Evolutionary conservation across 2,329 filamentous ascomycete genomes (phyloP).

Genomic region (Xylaria sp.): DNA sequence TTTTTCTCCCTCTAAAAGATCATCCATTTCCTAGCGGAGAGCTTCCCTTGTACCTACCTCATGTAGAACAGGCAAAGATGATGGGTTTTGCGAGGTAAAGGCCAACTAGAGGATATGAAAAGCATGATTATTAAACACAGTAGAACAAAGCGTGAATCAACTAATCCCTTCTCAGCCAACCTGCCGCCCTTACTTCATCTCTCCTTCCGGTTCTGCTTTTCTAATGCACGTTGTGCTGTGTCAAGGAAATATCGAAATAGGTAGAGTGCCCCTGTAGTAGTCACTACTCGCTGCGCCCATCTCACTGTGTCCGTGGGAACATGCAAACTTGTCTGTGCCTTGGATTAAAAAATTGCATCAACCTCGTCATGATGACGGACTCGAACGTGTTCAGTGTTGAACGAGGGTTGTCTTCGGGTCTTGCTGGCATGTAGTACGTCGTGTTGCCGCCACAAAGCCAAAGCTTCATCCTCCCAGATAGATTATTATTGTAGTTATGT

Average conservation of each 20-base stretch:
- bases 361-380: not conserved
- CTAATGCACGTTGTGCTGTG: conserved; percentile 14
- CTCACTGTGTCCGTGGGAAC: conserved; percentile 5
- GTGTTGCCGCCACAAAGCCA: too few species aligned
- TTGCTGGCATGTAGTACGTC: not conserved
- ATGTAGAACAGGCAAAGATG: conserved; percentile 38
- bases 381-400: not conserved
- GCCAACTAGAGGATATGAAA: conserved; percentile 31
- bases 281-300: not conserved
- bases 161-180: conserved; percentile 1
- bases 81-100: conserved; percentile 28
- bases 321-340: conserved; percentile 16
- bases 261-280: conserved; percentile 22
- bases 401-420: not conserved
- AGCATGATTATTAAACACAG: conserved; percentile 31
- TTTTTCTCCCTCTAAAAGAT: conserved; percentile 24
- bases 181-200: conserved; percentile 2
- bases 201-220: conserved; percentile 7
- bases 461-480: too few species aligned
- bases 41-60: conserved; percentile 25
- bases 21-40: conserved; percentile 18
- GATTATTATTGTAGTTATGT: too few species aligned
- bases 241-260: conserved; percentile 13
- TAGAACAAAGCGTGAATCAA: conserved; percentile 17
- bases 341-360: not conserved